Percentiles rank a stretch among this genome's conserved stretches.
phyloP scores from a whole-genome alignment of 768 basidiomycete genomes.

The Boletus edulis region DNA sequence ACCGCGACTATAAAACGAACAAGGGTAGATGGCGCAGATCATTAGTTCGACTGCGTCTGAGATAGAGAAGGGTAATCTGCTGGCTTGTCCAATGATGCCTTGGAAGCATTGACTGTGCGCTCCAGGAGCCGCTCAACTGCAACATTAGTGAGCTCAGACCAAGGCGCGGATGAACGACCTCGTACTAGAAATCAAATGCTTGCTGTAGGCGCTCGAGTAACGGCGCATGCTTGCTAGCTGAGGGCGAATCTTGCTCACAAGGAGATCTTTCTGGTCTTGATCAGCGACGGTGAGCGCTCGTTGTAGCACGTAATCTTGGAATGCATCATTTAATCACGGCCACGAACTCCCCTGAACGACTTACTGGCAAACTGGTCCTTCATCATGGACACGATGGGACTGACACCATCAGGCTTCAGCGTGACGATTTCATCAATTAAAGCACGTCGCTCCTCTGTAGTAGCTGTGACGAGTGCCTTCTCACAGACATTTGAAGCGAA shows the following conservation, averaged over 20 bases:
- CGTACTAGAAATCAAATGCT: conserved; percentile 80
- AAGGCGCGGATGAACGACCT: background rate
- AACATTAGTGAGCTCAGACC: conserved; percentile 7
- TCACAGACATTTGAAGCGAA: conserved; percentile 97
- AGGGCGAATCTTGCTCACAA: conserved; percentile 62
- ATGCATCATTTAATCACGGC: conserved; percentile 1
- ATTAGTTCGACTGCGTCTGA: conserved; percentile 24
- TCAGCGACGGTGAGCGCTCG: conserved; percentile 68
- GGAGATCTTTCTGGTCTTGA: conserved; percentile 64
- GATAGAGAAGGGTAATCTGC: conserved; percentile 29
- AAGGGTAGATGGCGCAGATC: background rate
- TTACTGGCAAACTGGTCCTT: conserved; percentile 87
- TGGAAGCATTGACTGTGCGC: conserved; percentile 38
- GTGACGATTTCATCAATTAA: conserved; percentile 83
- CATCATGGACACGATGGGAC: conserved; percentile 68
- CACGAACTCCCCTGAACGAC: conserved; percentile 30
- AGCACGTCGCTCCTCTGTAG: conserved; percentile 57
- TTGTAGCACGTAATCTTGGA: conserved; percentile 81
- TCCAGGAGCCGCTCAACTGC: conserved; percentile 71
- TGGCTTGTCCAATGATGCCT: conserved; percentile 26
- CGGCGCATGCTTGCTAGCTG: conserved; percentile 70
- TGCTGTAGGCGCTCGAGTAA: conserved; percentile 71
- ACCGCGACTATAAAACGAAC: conserved; percentile 8
- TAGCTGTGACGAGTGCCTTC: conserved; percentile 74
- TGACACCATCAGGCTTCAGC: conserved; percentile 61